Conservation (phyloP, 2,329 filamentous ascomycete genomes). For the Simplicillium aogashimaense region DNA sequence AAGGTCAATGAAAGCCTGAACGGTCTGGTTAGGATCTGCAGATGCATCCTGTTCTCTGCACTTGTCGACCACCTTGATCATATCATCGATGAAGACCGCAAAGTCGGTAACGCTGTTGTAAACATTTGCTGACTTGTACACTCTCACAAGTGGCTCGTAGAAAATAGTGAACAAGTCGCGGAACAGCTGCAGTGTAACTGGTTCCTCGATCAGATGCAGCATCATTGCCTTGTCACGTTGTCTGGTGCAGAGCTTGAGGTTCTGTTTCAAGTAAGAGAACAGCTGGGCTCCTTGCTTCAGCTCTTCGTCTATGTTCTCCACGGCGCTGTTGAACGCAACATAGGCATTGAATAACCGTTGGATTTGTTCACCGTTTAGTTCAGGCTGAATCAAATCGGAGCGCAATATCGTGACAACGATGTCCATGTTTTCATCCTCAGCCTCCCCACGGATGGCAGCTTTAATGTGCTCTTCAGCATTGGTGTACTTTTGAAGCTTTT, state of each 20-base stretch:
- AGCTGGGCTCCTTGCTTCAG: conserved; percentile 82
- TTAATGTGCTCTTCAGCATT: conserved; percentile 69
- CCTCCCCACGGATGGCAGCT: conserved; percentile 61
- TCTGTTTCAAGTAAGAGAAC: conserved; percentile 90
- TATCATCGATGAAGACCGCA: conserved; percentile 83
- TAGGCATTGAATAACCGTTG: conserved; percentile 87
- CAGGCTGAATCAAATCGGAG: conserved; percentile 64
- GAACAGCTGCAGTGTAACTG: conserved; percentile 93
- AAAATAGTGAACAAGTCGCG: conserved; percentile 96
- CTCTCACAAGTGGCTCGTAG: conserved; percentile 91
- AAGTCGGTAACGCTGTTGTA: conserved; percentile 98
- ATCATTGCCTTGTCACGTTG: conserved; percentile 97
- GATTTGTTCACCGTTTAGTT: conserved; percentile 65
- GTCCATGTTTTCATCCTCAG: conserved; percentile 65
- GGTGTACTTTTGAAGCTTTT: conserved; percentile 74
- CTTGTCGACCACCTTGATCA: conserved; percentile 65
- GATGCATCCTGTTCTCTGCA: conserved; percentile 70
- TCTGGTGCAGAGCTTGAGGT: conserved; percentile 82
- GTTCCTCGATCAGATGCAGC: conserved; percentile 89
- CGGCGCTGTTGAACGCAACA: conserved; percentile 88
- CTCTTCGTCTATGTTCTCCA: conserved; percentile 83
- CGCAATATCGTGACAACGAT: conserved; percentile 76
- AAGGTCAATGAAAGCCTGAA: conserved; percentile 94
- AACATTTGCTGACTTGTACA: conserved; percentile 98
- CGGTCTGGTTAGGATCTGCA: conserved; percentile 94